Evolutionary conservation across 2,329 filamentous ascomycete species (phyloP), one percentile per base, ranked within the genome.

Genomic region (Scytalidium lignicola): DNA sequence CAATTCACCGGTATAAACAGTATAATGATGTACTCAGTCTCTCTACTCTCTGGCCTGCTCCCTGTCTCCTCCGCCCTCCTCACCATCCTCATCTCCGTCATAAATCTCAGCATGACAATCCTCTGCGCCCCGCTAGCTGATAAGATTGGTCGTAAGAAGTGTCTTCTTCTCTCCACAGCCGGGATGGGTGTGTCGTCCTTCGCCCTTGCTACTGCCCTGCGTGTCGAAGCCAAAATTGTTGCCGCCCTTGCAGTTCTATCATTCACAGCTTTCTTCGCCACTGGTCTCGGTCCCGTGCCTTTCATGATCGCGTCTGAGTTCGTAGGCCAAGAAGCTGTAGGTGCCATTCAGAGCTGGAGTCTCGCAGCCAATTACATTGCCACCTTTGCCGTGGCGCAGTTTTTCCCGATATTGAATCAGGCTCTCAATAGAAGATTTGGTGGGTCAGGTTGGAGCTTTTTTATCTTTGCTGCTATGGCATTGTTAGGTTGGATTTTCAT

Each of bases 11-110:
- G 90, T 43, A 92, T 97, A 71, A 97, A 99, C 77, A 92, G 87
- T 51, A 92, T 97, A 63, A 87, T 97, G 69, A 96, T 99, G 91
- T 99, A 99, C 69, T 95, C 91, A 2, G 93, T 97, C 5, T 90
- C 88, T 1, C 82, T 99, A 1, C 79, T 99, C 13, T 82, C 86
- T 26, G 83, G 83, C 54, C 78, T 97, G 1, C 79, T 99, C 0
- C 86, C 89, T 3, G 81, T 90, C 43, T 90, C 84, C 53, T 92
- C 91, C 0, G 86, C 86, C 0, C 71, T 95, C 1, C 77, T 99
- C 46, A 95, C 92, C 48, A 92, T 97, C 52, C 71, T 88, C 48
- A 90, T 97, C 51, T 96, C 90, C 0, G 77, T 83, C 12, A 80
- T 96, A 63, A 97, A 97, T 68, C 81, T 99, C 29, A 61, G 89